phyloP scores from a whole-genome alignment of 805 yeast genomes.

The Maudiozyma bulderi region DNA sequence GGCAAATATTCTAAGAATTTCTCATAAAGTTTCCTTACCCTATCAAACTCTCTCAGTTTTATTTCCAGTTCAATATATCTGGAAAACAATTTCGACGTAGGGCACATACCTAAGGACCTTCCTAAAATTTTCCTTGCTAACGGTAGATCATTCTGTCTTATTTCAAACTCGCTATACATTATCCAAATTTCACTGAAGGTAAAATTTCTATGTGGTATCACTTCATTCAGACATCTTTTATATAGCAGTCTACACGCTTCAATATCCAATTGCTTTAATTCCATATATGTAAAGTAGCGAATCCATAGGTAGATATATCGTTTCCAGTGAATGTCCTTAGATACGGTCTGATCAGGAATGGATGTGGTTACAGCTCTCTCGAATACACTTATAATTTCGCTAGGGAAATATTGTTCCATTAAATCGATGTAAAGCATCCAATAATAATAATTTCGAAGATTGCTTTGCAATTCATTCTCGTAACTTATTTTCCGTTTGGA shows the following conservation, averaged over 20 bases:
- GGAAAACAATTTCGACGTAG: constrained; percentile 48
- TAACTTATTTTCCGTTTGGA: constrained; percentile 48
- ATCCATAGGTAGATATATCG: constrained; percentile 66
- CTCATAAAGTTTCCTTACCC: constrained; percentile 66
- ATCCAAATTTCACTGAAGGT: constrained; percentile 73
- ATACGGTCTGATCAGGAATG: constrained; percentile 19
- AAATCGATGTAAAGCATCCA: constrained; percentile 75
- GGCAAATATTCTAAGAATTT: constrained; percentile 35
- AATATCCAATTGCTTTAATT: constrained; percentile 35
- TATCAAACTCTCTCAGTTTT: constrained; percentile 64
- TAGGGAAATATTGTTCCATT: constrained; percentile 31
- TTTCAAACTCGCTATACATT: constrained; percentile 57
- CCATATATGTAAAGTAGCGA: constrained; percentile 52
- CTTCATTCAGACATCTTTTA: constrained; percentile 34
- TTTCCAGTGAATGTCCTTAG: constrained; percentile 48
- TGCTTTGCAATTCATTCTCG: constrained; percentile 35
- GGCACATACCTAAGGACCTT: constrained; percentile 55
- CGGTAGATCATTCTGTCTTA: constrained; percentile 45
- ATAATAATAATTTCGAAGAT: constrained; percentile 55
- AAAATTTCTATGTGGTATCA: constrained; percentile 50
- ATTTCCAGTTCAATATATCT: constrained; percentile 62
- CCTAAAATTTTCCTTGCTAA: constrained; percentile 65
- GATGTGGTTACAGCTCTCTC: constrained; percentile 12
- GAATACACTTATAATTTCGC: constrained; percentile 7
- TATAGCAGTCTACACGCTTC: constrained; percentile 44